Percentiles rank a stretch among this genome's conserved stretches.
These are phyloP conservation scores for Exophiala sp. DNA, from an alignment of 2,329 filamentous ascomycete genomes.

Conservation along the genomic window DNA sequence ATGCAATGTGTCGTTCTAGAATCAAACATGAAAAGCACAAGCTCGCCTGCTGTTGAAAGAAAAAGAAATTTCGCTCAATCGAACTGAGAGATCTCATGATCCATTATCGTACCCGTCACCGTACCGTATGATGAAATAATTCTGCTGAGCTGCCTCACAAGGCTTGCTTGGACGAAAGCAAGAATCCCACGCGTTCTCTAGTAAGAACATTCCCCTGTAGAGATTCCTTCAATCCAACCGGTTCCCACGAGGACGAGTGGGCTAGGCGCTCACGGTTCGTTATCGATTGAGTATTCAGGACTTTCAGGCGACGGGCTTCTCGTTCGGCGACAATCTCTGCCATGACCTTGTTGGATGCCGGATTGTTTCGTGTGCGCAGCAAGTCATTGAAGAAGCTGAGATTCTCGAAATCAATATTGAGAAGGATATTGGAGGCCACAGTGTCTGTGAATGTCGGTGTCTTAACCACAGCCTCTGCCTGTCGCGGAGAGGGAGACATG, in stretches of 20 bases:
- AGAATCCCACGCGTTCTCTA: constrained; percentile 25
- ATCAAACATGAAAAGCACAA: not conserved
- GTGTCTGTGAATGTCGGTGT: constrained; percentile 12
- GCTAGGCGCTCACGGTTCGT: constrained; percentile 23
- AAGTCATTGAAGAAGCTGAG: constrained; percentile 19
- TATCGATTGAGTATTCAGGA: constrained; percentile 12
- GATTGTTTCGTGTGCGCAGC: constrained; percentile 6
- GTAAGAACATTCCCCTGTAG: constrained; percentile 14
- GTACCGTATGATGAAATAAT: not conserved
- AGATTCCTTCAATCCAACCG: constrained; percentile 23
- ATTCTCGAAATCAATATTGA: constrained; percentile 27
- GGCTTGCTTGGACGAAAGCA: constrained; percentile 15
- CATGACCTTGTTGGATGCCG: constrained; percentile 16
- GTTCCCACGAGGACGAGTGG: constrained; percentile 23
- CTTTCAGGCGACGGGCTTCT: constrained; percentile 21
- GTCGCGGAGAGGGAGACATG: constrained; percentile 17
- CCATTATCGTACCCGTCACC: not conserved
- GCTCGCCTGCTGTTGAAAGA: not conserved
- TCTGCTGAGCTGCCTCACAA: not conserved
- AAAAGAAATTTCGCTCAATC: not conserved
- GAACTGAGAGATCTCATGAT: not conserved
- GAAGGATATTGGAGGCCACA: constrained; percentile 24
- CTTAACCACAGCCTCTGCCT: constrained; percentile 9
- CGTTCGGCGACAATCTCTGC: constrained; percentile 22
- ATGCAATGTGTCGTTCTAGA: constrained; percentile 1